Percentiles rank a stretch among this genome's conserved stretches.
Evolutionary conservation across 2,329 filamentous ascomycete genomes (phyloP).

Genomic region (Exserohilum rostratum): DNA sequence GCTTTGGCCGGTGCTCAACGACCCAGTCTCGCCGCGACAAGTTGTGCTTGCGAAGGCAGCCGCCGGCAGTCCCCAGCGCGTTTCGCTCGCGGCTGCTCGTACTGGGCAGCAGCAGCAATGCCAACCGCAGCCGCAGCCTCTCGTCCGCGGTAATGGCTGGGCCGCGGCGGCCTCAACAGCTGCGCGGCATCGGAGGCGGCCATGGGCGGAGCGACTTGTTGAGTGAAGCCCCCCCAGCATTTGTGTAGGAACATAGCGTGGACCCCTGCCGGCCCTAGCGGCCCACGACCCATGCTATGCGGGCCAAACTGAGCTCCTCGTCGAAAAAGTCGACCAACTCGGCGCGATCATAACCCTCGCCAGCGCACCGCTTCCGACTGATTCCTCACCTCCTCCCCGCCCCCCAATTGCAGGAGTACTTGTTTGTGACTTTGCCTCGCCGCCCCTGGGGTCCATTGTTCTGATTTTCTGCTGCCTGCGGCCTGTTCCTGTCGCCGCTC

Average conservation of each 20-base stretch:
- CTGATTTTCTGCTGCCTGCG: constrained; percentile 22
- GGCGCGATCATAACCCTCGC: constrained; percentile 31
- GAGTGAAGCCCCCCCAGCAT: constrained; percentile 11
- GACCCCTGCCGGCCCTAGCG: constrained; percentile 24
- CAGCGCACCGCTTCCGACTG: constrained; percentile 26
- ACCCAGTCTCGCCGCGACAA: constrained; percentile 29
- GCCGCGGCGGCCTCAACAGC: constrained; percentile 22
- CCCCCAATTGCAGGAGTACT: constrained; percentile 27
- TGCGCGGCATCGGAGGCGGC: constrained; percentile 3
- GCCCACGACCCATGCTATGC: constrained; percentile 17
- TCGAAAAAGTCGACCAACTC: constrained; percentile 34
- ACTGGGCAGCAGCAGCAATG: too few species aligned
- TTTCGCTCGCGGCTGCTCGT: too few species aligned
- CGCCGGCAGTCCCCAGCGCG: too few species aligned
- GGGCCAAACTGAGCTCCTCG: constrained; percentile 16
- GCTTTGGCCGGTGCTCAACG: constrained; percentile 35
- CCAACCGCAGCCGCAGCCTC: too few species aligned
- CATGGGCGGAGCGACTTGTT: constrained; percentile 8
- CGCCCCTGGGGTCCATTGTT: constrained; percentile 13
- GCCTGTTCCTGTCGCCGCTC: constrained; percentile 8
- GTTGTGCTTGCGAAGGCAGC: constrained; percentile 25
- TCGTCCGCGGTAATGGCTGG: constrained; percentile 3
- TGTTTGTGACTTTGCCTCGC: constrained; percentile 17
- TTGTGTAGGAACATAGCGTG: constrained; percentile 7
- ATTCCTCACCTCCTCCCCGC: constrained; percentile 24